Evolutionary conservation across 179 eudicot genomes (phyloP).

Genomic region (Amaranthus tricolor): DNA sequence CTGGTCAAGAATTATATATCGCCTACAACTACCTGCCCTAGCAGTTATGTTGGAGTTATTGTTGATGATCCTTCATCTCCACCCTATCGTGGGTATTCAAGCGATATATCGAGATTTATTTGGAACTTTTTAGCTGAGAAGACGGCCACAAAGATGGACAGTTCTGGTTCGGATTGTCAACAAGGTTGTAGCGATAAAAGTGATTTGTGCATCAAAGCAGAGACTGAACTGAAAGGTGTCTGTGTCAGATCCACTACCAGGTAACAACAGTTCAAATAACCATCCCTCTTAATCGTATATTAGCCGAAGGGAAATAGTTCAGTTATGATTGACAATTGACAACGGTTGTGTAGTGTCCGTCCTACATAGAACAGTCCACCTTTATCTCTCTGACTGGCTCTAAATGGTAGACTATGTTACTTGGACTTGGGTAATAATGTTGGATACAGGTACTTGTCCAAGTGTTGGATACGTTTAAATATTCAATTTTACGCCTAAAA

Average conservation of each 20-base stretch:
- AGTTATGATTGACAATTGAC: background rate
- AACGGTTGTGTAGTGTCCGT: background rate
- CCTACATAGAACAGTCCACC: background rate
- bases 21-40: constrained; percentile 71
- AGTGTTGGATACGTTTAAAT: too few relatives aligned
- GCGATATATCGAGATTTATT: constrained; percentile 77
- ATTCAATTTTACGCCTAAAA: too few relatives aligned
- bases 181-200: constrained; percentile 52
- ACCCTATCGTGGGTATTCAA: constrained; percentile 60
- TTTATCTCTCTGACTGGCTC: background rate
- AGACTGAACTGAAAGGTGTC: constrained; percentile 64
- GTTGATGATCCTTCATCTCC: constrained; percentile 69
- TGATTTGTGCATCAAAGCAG: constrained; percentile 64
- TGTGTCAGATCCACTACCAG: constrained; percentile 86
- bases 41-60: constrained; percentile 87
- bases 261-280: constrained; percentile 31
- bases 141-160: constrained; percentile 50
- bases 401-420: background rate
- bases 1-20: constrained; percentile 68
- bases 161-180: constrained; percentile 52
- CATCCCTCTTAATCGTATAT: background rate
- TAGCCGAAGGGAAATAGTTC: background rate
- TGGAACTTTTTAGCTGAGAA: constrained; percentile 93
- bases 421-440: too few relatives aligned
- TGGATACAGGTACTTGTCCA: too few relatives aligned